Evolutionary conservation across 73 alveolate genomes (phyloP), one percentile per base, ranked within the genome.

Genomic region (Paramecium sexaurelia): DNA sequence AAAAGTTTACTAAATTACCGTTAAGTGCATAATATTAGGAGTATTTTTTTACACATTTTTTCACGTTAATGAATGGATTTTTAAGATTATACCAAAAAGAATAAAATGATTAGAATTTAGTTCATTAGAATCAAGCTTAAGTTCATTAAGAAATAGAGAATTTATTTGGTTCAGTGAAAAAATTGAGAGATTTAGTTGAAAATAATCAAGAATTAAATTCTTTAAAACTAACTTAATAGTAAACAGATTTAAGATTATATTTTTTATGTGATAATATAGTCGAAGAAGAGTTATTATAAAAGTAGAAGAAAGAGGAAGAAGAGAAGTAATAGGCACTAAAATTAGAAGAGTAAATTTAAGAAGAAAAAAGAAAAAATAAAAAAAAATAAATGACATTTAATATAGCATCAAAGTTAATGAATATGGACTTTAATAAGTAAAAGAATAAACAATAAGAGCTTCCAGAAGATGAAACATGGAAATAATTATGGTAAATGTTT

Each of bases 401-500:
- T 73, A 3, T 32, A 10, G 83, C 47, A 29, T 61, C 26, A 61
- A 32, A 29, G 20, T 26, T 32, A 26, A 29, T 61, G 5, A 32
- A 78, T 41, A 5, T 78, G 39, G 55, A 78, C 1, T 17, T 41
- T 43, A 22, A 37, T 9, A 41, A 41, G 7, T 8, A 32, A 7
- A 40, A 78, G 26, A 45, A 78, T 41, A 78, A 3, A 43, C 90
- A 73, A 13, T 73, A 19, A 24, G 55, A 78, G n/a, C n/a, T 33
- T 78, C 41, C 19, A 78, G 55, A 41, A 10, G 90, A 78, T 78
- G 90, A 78, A n/a, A 75, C 90, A 0, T 68, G 94, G 90, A 68
- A 69, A 47, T 27, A 56, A 40, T 71, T 88, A 26, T 88, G 94
- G 94, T 20, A 45, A 20, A 82, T 88, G 13, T 88, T 88, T 82